These are phyloP conservation scores for Coprinopsis sp. DNA, from an alignment of 768 basidiomycete species.

Conservation along the genomic window DNA sequence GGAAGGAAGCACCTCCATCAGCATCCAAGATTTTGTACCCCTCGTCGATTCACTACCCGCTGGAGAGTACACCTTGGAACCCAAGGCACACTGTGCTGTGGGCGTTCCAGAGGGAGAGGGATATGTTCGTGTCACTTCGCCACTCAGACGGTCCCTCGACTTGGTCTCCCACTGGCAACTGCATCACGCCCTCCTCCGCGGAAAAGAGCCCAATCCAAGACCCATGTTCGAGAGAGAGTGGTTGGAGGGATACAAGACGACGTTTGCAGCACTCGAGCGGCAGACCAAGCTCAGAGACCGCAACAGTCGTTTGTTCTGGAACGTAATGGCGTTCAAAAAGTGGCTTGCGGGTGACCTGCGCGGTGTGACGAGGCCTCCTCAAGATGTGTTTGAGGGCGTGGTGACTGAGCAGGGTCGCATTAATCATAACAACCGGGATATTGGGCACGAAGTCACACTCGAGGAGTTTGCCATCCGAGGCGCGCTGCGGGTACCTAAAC, in stretches of 20 bases:
- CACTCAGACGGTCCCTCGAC: conserved; percentile 81
- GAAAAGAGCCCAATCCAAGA: conserved; percentile 18
- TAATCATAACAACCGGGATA: no score
- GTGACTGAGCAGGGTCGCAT: no score
- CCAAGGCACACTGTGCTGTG: conserved; percentile 61
- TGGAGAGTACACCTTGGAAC: conserved; percentile 45
- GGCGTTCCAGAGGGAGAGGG: conserved; percentile 73
- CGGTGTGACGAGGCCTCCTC: no score
- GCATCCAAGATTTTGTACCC: conserved; percentile 30
- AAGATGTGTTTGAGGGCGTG: no score
- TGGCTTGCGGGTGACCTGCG: no score
- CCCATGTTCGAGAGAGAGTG: conserved; percentile 43
- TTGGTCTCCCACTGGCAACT: conserved; percentile 91
- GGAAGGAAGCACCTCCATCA: conserved; percentile 43
- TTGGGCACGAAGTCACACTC: no score
- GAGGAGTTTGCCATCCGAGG: no score
- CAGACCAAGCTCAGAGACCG: conserved; percentile 8
- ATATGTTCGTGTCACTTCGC: conserved; percentile 81
- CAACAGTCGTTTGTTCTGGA: conserved; percentile 31
- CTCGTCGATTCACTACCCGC: conserved; percentile 29
- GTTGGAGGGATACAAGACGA: conserved; percentile 38
- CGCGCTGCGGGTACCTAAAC: no score
- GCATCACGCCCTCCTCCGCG: conserved; percentile 61
- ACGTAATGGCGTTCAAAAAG: conserved; percentile 31
- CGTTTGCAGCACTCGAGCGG: conserved; percentile 27